Percentiles rank a stretch among this genome's conserved stretches.
Conservation (phyloP, 208 protist genomes). For the Naegleria fowleri region DNA sequence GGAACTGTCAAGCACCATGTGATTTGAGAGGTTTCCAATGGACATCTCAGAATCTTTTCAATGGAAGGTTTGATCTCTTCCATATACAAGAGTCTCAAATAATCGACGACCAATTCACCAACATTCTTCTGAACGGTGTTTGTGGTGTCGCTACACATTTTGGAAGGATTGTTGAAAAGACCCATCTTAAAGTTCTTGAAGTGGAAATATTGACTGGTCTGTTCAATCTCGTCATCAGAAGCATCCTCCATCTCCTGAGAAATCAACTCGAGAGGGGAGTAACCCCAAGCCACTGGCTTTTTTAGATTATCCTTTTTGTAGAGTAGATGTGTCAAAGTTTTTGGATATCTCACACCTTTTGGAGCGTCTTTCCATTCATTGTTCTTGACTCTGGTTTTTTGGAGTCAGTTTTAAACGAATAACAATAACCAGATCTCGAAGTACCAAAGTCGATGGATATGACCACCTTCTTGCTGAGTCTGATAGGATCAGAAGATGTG, state of each 20-base stretch:
- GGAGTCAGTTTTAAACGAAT: not conserved
- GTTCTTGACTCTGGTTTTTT: not conserved
- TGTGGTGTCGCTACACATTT: not conserved
- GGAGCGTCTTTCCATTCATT: not conserved
- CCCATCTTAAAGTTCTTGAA: slow-evolving; percentile 8
- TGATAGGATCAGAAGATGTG: too few relatives aligned
- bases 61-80: too few relatives aligned
- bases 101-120: not conserved
- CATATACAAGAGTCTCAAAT: not conserved
- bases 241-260: not conserved
- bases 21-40: not conserved
- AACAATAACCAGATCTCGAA: not conserved
- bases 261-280: not conserved
- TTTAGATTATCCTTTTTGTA: not conserved
- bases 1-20: slow-evolving; percentile 1
- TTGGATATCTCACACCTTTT: not conserved
- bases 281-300: not conserved
- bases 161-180: not conserved
- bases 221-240: not conserved
- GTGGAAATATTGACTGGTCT: not conserved
- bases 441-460: not conserved
- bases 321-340: not conserved
- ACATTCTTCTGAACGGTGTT: not conserved
- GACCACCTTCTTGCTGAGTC: not conserved
- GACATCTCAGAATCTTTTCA: too few relatives aligned